Evolutionary conservation across 2,329 filamentous ascomycete species (phyloP).

Genomic region (Penicillium sp.): DNA sequence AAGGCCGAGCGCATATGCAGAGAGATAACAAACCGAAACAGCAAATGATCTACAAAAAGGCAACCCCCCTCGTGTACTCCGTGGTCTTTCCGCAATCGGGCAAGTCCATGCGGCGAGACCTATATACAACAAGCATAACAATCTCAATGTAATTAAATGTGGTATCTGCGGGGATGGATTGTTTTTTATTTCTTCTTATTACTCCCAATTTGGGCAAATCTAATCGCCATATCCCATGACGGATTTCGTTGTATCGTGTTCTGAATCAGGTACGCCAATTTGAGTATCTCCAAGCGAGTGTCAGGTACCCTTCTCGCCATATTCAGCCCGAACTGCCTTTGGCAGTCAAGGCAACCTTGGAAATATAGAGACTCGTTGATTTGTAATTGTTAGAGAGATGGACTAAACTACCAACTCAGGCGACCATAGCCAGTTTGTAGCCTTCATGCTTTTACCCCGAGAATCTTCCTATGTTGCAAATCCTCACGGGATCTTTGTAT

Average conservation of each 20-base stretch:
- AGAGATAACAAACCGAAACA: neutral
- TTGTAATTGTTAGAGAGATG: no score
- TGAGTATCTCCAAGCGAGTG: neutral
- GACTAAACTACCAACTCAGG: no score
- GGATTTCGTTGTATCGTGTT: neutral
- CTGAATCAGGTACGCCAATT: neutral
- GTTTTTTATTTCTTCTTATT: neutral
- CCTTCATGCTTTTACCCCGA: no score
- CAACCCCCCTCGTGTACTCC: neutral
- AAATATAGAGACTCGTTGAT: no score
- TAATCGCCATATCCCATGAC: neutral
- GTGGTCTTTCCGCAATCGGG: neutral
- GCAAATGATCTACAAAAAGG: neutral
- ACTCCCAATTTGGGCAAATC: neutral
- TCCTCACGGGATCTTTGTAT: no score
- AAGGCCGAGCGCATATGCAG: no score
- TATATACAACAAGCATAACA: no score
- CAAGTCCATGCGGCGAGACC: slow-evolving; percentile 5
- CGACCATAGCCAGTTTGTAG: neutral
- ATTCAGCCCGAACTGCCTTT: neutral
- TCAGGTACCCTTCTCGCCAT: neutral
- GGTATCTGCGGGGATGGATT: neutral
- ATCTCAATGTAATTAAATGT: no score
- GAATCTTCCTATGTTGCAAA: no score
- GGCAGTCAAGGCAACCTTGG: no score